Base-by-base conservation (phyloP, 306 rosid species). In the Trifolium dubium region DNA sequence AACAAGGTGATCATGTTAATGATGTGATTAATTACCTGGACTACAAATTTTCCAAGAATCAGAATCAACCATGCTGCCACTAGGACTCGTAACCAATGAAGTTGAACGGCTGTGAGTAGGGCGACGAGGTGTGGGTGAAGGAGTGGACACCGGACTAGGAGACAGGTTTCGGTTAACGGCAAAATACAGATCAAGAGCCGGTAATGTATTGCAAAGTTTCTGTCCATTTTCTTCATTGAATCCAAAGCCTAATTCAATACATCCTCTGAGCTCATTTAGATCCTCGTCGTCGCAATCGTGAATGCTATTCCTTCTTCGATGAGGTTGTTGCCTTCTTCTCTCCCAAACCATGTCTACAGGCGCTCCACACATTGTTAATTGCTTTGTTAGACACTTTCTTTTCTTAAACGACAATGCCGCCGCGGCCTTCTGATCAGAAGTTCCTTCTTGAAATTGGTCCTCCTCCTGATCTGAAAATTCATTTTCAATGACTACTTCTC, bases 151-250 rank as follows among this genome's bases (percentile, higher is more conserved):
- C 0, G 95, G 89, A 15, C 89, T 87, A 0, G 76, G 75, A 0
- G 91, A 84, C 0, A 91, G 7, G 68, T 91, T 92, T 2, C 99
- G 84, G 72, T 92, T 89, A 3, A 94, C 96, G 1, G 97, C 99
- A 12, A 94, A 94, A 49, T 94, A 94, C 4, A 94, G 90, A 71
- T 94, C 99, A 0, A 94, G 90, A 47, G 99, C 99, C 0, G 99
- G 99, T 80, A 94, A 83, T 3, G 99, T 94, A 34, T 81, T 78
- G 54, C 96, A 87, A 2, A 94, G 63, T 17, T 46, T 80, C 23
- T 92, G 98, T 2, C 95, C 96, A 9, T 89, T 89, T 72, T 92
- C 99, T 46, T 94, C 99, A 4, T 88, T 92, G 81, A 94, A 94
- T 18, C 97, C 97, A 40, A 94, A 94, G 19, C 99, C 99, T 5